Evolutionary conservation across 208 protist genomes (phyloP).

Genomic region (Trypanosomatidae sp.): DNA sequence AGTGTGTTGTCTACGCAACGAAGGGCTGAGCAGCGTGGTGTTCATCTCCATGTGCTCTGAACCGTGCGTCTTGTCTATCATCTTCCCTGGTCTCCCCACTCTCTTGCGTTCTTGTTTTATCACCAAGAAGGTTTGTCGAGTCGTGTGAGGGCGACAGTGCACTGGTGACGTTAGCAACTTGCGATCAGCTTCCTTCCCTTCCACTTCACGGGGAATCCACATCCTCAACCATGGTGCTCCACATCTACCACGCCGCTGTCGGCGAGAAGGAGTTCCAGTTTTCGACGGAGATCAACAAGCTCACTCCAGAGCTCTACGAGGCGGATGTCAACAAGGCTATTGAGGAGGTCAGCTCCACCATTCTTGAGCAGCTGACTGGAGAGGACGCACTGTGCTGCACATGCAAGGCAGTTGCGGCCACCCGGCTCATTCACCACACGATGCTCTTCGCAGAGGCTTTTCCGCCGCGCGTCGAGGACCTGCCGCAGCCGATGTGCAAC

Average conservation of each 20-base stretch:
- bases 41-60: too few species aligned
- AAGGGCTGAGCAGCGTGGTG: too few species aligned
- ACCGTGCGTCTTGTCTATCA: too few species aligned
- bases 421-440: conserved; percentile 57
- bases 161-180: too few species aligned
- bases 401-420: conserved; percentile 40
- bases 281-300: conserved; percentile 39
- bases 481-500: conserved; percentile 49
- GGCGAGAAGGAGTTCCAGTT: conserved; percentile 67
- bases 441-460: conserved; percentile 48
- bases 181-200: too few species aligned
- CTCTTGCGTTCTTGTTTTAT: too few species aligned
- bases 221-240: conserved; percentile 59
- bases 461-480: conserved; percentile 55
- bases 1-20: too few species aligned
- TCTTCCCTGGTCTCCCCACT: too few species aligned
- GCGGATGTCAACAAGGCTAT: conserved; percentile 30
- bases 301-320: too few species aligned
- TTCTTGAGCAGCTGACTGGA: conserved; percentile 41
- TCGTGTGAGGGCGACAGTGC: too few species aligned
- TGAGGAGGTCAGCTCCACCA: conserved; percentile 43
- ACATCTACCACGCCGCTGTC: conserved; percentile 57
- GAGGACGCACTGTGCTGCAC: conserved; percentile 41
- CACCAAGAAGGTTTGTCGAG: too few species aligned
- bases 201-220: too few species aligned